These are phyloP conservation scores for Sanghuangporus weigelae DNA, from an alignment of 1,284 basidiomycete species.

Conservation along the genomic window DNA sequence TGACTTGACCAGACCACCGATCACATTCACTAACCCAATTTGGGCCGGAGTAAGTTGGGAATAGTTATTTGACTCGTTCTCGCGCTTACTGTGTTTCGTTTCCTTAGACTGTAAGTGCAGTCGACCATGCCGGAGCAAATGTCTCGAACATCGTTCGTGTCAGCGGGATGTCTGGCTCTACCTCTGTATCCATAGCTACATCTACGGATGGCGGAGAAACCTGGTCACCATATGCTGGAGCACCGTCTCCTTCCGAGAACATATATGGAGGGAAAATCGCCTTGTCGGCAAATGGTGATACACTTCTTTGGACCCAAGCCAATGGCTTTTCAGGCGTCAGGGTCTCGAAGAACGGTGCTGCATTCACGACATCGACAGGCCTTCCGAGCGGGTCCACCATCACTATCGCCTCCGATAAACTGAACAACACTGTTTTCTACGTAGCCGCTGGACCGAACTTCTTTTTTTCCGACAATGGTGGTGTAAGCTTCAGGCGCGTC, in stretches of 20 bases:
- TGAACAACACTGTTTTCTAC: conserved; percentile 22
- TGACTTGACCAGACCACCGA: conserved; percentile 19
- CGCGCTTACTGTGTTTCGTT: background rate
- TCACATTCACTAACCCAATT: conserved; percentile 19
- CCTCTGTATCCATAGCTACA: conserved; percentile 19
- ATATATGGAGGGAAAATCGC: conserved; percentile 23
- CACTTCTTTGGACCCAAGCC: conserved; percentile 21
- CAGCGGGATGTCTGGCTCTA: conserved; percentile 13
- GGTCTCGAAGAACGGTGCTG: conserved; percentile 19
- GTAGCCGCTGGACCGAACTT: conserved; percentile 22
- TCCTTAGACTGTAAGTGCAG: conserved; percentile 9
- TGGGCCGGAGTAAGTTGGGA: conserved; percentile 17
- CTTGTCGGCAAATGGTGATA: conserved; percentile 21
- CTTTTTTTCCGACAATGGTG: conserved; percentile 22
- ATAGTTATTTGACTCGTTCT: background rate
- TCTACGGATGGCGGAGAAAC: conserved; percentile 22
- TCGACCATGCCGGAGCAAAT: conserved; percentile 23
- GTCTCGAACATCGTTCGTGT: conserved; percentile 23
- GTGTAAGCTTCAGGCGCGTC: conserved; percentile 20
- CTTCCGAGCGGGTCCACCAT: conserved; percentile 17
- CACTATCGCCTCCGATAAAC: conserved; percentile 23
- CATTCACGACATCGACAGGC: conserved; percentile 22
- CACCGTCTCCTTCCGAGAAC: conserved; percentile 14
- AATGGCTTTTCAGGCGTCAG: conserved; percentile 19
- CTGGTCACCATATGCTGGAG: conserved; percentile 21